phyloP scores from a whole-genome alignment of 2,329 filamentous ascomycete species.

The Setomelanomma holmii region DNA sequence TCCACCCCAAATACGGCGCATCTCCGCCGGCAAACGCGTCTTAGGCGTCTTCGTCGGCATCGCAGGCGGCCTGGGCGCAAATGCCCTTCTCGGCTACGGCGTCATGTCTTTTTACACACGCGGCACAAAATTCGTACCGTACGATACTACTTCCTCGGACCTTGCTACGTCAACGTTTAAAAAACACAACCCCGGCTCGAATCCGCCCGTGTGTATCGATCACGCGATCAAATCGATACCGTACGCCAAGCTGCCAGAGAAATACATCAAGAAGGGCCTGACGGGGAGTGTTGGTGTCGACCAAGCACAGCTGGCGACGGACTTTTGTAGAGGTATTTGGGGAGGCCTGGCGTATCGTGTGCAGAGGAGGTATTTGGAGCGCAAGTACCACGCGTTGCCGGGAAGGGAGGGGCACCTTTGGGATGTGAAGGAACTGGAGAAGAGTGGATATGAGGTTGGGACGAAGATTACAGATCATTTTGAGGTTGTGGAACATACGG shows the following conservation, averaged over 20 bases:
- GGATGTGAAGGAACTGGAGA: conserved; percentile 43
- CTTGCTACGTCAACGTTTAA: conserved; percentile 28
- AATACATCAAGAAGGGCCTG: conserved; percentile 17
- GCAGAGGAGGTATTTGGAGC: conserved; percentile 46
- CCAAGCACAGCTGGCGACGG: conserved; percentile 38
- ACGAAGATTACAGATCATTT: conserved; percentile 51
- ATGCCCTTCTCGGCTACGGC: conserved; percentile 43
- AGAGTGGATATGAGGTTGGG: conserved; percentile 43
- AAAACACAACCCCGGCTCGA: conserved; percentile 43
- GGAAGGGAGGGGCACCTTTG: conserved; percentile 44
- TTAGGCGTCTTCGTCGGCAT: conserved; percentile 43
- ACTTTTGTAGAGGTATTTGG: conserved; percentile 50
- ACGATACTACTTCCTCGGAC: conserved; percentile 37
- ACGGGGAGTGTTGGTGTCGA: conserved; percentile 29
- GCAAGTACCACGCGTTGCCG: conserved; percentile 41
- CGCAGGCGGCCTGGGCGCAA: conserved; percentile 36
- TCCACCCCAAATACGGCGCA: conserved; percentile 37
- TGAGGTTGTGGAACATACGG: conserved; percentile 47
- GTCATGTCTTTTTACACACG: conserved; percentile 45
- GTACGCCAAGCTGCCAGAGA: conserved; percentile 38
- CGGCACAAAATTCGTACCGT: conserved; percentile 46
- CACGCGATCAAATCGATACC: conserved; percentile 47
- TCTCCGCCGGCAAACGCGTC: conserved; percentile 38
- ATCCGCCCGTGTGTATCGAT: conserved; percentile 46
- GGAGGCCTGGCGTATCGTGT: conserved; percentile 45